A percentile compares a stretch with the other conserved stretches of the same genome.
Conservation (phyloP, 495 filamentous ascomycete species). For the Penicillium fimorum region DNA sequence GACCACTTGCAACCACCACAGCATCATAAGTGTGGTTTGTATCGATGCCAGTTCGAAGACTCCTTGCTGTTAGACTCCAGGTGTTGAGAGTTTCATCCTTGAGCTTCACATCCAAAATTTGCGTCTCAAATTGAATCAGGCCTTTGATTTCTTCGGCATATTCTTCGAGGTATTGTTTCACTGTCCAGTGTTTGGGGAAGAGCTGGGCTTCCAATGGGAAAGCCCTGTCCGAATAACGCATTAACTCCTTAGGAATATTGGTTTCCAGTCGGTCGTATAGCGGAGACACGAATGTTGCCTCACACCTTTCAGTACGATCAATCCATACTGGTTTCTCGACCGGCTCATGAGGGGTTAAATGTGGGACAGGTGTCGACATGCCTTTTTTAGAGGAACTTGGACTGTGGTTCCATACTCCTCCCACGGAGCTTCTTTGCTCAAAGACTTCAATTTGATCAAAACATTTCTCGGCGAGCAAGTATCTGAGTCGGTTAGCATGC, state of each 20-base stretch:
- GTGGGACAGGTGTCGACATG: slow-evolving; percentile 35
- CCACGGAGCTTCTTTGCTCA: slow-evolving; percentile 72
- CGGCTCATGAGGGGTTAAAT: slow-evolving; percentile 42
- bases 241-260: slow-evolving; percentile 81
- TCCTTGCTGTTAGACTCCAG: slow-evolving; percentile 57
- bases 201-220: slow-evolving; percentile 64
- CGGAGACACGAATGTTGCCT: slow-evolving; percentile 60
- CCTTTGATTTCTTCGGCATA: slow-evolving; percentile 65
- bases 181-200: slow-evolving; percentile 66
- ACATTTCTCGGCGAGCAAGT: slow-evolving; percentile 67
- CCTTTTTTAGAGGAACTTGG: slow-evolving; percentile 30
- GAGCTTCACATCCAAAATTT: slow-evolving; percentile 51
- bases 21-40: slow-evolving; percentile 59
- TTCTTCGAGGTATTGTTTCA: slow-evolving; percentile 69
- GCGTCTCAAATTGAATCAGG: slow-evolving; percentile 56
- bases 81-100: slow-evolving; percentile 20
- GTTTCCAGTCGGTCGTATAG: slow-evolving; percentile 80
- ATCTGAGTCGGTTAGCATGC: slow-evolving; percentile 45
- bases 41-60: slow-evolving; percentile 40
- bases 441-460: slow-evolving; percentile 74
- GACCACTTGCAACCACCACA: slow-evolving; percentile 79
- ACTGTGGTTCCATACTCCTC: slow-evolving; percentile 79
- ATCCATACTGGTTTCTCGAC: slow-evolving; percentile 46
- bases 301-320: slow-evolving; percentile 18
- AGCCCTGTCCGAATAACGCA: slow-evolving; percentile 71